Evolutionary conservation across 2,329 filamentous ascomycete genomes (phyloP), one percentile per base, ranked within the genome.

Genomic region (Exophiala xenobiotica): DNA sequence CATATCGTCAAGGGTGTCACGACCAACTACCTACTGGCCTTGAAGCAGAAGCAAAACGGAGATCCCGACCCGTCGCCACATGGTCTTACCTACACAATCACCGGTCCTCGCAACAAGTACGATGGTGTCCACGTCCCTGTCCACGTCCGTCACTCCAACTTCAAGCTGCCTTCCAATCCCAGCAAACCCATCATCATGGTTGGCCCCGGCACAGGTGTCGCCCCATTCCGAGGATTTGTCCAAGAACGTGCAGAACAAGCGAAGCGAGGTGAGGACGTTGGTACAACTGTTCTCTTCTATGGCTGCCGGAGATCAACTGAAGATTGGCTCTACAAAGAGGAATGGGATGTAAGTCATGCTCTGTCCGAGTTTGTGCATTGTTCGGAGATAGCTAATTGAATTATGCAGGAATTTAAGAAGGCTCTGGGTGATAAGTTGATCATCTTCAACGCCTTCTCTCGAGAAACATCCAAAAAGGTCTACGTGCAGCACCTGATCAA

Each of bases 91-190:
- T 99, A 97, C 70, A 81, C 90, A 51, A 87, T 97, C 61, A 86
- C 74, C 42, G 93, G 93, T 9, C 93, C 93, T 12, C 83, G 93
- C 65, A 95, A 96, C 79, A 97, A 95, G 74, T 99, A 97, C 71
- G 89, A 96, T 64, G 92, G 92, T 55, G 86, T 96, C 54, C 91
- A 95, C 66, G 86, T 97, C 19, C 93, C 93, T 2, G 89, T 99
- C 11, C 93, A 99, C 67, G 85, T 99, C 53, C 89, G 93, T 59
- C 92, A 96, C 74, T 97, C 93, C 59, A 99, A 97, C 77, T 99
- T 99, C 82, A 97, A 97, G 77, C 82, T 99, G 23, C 93, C 93
- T 6, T 96, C 93, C 12, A 91, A 99, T 65, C 90, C 93, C 3
- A 83, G 87, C 42, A 95, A 95, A 74, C 93, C 93, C 23, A 78